Conservation (phyloP, 768 basidiomycete species). For the Mycena albidolilacea region DNA sequence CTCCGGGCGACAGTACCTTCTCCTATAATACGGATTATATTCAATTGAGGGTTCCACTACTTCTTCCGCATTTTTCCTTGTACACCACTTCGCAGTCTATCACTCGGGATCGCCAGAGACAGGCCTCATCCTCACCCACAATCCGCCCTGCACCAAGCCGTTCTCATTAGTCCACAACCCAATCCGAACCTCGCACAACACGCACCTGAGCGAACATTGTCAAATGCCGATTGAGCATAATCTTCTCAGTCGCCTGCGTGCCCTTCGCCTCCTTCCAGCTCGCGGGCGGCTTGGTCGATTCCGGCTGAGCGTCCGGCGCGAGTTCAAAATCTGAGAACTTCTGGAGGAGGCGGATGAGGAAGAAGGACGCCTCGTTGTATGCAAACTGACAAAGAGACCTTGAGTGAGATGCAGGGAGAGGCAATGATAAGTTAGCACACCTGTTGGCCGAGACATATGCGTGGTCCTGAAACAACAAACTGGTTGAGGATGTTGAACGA, state of each 20-base stretch:
- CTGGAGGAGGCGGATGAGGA: constrained; percentile 30
- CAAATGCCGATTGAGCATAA: constrained; percentile 47
- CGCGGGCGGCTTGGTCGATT: constrained; percentile 46
- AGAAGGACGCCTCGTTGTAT: constrained; percentile 29
- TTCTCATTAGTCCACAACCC: no score
- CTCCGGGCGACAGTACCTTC: no score
- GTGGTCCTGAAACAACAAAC: background rate
- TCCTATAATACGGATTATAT: no score
- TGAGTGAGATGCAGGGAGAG: background rate
- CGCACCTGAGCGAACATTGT: constrained; percentile 50
- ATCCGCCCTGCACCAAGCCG: constrained; percentile 42
- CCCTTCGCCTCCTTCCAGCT: constrained; percentile 42
- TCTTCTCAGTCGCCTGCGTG: constrained; percentile 45
- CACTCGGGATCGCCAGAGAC: background rate
- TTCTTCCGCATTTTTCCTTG: no score
- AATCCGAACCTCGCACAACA: background rate
- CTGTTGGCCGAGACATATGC: constrained; percentile 45
- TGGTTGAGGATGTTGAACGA: background rate
- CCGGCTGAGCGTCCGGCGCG: constrained; percentile 49
- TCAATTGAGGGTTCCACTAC: no score
- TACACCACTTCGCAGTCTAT: no score
- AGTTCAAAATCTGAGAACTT: constrained; percentile 8
- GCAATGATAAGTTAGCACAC: background rate
- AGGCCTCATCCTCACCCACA: constrained; percentile 49
- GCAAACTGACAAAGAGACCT: constrained; percentile 18